Evolutionary conservation across 352 stramenopile genomes (phyloP), one percentile per base, ranked within the genome.

Genomic region (Phytopythium ostracodes): DNA sequence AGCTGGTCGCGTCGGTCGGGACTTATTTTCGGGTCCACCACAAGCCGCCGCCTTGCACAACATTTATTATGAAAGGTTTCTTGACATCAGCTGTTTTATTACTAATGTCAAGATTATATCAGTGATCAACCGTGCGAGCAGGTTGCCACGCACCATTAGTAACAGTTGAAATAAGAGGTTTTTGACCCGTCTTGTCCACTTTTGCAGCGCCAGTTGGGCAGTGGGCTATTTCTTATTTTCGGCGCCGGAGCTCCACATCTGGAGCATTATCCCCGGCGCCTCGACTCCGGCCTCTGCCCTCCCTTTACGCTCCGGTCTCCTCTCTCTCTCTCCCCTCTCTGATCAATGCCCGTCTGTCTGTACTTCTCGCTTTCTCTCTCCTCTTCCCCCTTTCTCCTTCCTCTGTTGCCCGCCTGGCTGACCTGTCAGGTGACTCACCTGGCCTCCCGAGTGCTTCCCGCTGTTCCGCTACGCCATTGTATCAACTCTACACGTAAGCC

Each of bases 171-270:
- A 2, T 40, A 25, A 27, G 50, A 56, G 47, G 47, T 12, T 54
- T 27, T 54, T 54, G 47, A 54, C 47, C 25, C 25, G 25, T 24
- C 49, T 38, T 6, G 49, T 38, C 49, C 24, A 5, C 47, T n/a
- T 55, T 38, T 55, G 49, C 49, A 50, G 2, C 49, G 6, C n/a
- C 49, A 36, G 3, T 55, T 38, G 25, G 49, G 49, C n/a, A 22
- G 14, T n/a, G 7, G 42, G 15, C 50, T 29, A 56, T 27, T n/a
- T 42, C 50, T 56, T 56, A 38, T 27, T 56, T 56, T 56, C 27
- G 29, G 50, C 50, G 4, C 50, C 9, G 3, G 22, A 29, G 50
- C 50, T 42, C 27, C 47, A 7, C 29, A 33, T 33, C 29, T 7
- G 29, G 29, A 33, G 29, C 29, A 33, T 33, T 7, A 33, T 3